These are phyloP conservation scores for Helianthus annuus DNA, from an alignment of 129 eudicot genomes.

Conservation along the genomic window HanXRQr2.0-SUNRISE NC_035433.2:36557997-36558496, in stretches of 20 bases:
- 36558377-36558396: no score
- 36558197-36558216: no score
- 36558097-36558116: background rate
- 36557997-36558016: constrained; percentile 37
- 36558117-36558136: background rate
- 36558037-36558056: background rate
- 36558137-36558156: no score
- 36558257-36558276: background rate
- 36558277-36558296: background rate
- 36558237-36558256: background rate
- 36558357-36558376: no score
- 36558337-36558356: background rate
- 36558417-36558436: no score
- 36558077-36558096: background rate
- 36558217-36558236: no score
- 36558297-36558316: background rate
- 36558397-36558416: no score
- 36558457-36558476: no score
- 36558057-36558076: background rate
- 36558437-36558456: no score
- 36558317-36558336: background rate
- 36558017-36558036: background rate
- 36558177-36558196: no score
- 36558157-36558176: no score
- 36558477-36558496: no score